Percentiles rank a stretch among this genome's conserved stretches.
Conservation (phyloP, 345 rosid genomes). For the Populus nigra region DNA sequence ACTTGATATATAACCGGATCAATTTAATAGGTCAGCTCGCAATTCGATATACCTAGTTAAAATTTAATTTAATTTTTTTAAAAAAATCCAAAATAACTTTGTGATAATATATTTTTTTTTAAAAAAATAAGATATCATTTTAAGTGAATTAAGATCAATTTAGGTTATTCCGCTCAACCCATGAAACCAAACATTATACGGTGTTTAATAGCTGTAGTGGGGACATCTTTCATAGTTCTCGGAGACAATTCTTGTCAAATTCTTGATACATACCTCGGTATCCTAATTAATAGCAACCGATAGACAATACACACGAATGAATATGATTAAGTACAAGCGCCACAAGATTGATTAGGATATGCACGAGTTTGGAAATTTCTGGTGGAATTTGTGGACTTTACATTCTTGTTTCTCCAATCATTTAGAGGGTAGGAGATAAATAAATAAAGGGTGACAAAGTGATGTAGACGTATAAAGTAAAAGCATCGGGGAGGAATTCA, state of each 20-base stretch:
- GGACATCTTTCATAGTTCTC: not conserved
- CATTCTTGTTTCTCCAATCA: not conserved
- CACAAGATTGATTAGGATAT: not conserved
- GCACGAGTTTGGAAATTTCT: slow-evolving; percentile 12
- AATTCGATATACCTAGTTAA: no score
- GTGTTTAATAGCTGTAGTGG: no score
- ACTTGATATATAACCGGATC: no score
- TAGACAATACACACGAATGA: not conserved
- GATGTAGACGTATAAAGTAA: slow-evolving; percentile 10
- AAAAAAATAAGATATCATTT: no score
- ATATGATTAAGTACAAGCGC: not conserved
- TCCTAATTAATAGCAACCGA: not conserved
- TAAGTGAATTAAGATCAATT: no score
- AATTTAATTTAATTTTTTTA: no score
- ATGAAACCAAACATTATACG: no score
- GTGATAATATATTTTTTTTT: no score
- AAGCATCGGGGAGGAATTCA: not conserved
- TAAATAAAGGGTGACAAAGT: not conserved
- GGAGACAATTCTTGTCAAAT: not conserved
- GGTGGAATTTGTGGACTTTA: slow-evolving; percentile 16
- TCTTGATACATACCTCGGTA: not conserved
- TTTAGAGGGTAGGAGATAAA: not conserved
- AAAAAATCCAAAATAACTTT: no score
- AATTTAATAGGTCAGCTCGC: no score
- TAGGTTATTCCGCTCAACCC: no score